Base-by-base conservation (phyloP, 306 rosid genomes). In the Carpinus viminea region DNA sequence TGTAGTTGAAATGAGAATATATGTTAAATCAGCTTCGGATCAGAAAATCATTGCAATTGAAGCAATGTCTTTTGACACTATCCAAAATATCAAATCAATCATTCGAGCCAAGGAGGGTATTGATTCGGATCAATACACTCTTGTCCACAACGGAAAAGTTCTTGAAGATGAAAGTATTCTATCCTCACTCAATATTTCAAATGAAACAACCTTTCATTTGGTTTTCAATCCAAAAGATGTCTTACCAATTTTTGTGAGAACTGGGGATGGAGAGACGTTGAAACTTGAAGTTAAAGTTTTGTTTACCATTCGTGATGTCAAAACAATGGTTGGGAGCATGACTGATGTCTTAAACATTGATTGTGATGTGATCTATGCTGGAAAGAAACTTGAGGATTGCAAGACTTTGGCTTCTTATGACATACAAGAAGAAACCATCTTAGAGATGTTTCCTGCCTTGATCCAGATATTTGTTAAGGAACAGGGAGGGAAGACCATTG, bases 21-120 rank as follows among this genome's bases (percentile, higher is more conserved):
- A 20, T 56, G 74, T 83, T 71, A 72, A 84, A 48, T 59, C 50
- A 38, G 79, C 76, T 17, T 71, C 79, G n/a, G 61, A n/a, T 28
- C 77, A 24, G 41, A 17, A 41, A 12, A 65, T 45, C 61, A 43
- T 80, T 31, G 82, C 21, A 52, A 56, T 80, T 43, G 80, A 73
- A 61, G 74, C 77, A 60, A 84, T 52, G 43, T 12, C 68, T 57
- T 31, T 2, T 38, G 80, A 84, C 12, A 73, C 80, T 18, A 28
- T 84, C 56, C 60, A 62, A 24, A 70, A 72, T 41, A 60, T 84
- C 59, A 80, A 76, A 46, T 12, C 62, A 20, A 72, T 65, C 46
- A 72, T 80, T 46, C 76, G 56, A 57, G 70, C 24, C 2, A 69
- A 43, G 50, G 62, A 55, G 68, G 73, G 68, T n/a, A 47, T 73